A percentile compares a stretch with the other conserved stretches of the same genome.
These are phyloP conservation scores for Yarrowia bubula DNA, from an alignment of 805 yeast species.

Conservation along the genomic window DNA sequence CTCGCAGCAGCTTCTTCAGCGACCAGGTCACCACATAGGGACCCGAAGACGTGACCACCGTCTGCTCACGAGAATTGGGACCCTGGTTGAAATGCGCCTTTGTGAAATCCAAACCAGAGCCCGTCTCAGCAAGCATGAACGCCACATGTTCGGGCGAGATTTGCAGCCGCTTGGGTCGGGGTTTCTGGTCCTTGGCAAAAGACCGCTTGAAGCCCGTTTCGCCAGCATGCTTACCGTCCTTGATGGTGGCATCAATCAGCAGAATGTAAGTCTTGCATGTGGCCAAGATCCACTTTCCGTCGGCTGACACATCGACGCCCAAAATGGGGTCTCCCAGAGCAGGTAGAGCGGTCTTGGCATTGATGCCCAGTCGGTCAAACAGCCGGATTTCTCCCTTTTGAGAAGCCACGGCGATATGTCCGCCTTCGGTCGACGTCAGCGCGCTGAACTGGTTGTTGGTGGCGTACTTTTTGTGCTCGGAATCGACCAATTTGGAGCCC, in stretches of 20 bases:
- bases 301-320: slow-evolving; percentile 69
- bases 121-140: slow-evolving; percentile 52
- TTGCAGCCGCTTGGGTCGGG: slow-evolving; percentile 64
- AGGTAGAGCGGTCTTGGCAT: slow-evolving; percentile 77
- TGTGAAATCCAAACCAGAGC: slow-evolving; percentile 56
- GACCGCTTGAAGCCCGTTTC: slow-evolving; percentile 61
- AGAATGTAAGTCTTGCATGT: slow-evolving; percentile 73
- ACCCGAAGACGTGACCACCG: slow-evolving; percentile 75
- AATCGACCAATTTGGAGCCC: slow-evolving; percentile 58
- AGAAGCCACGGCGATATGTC: slow-evolving; percentile 75
- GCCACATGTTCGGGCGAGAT: slow-evolving; percentile 72
- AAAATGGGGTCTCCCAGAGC: slow-evolving; percentile 74
- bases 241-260: slow-evolving; percentile 63
- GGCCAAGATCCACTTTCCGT: slow-evolving; percentile 78
- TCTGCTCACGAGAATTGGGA: slow-evolving; percentile 58
- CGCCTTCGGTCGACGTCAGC: slow-evolving; percentile 68
- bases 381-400: slow-evolving; percentile 71
- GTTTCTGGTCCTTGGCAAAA: slow-evolving; percentile 63
- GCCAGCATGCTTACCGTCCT: slow-evolving; percentile 60
- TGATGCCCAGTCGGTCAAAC: slow-evolving; percentile 67
- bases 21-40: slow-evolving; percentile 84
- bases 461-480: slow-evolving; percentile 53
- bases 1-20: slow-evolving; percentile 54
- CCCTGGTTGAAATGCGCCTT: slow-evolving; percentile 78
- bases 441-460: slow-evolving; percentile 57